Evolutionary conservation across 306 rosid species (phyloP).

Genomic region (Vigna radiata): DNA sequence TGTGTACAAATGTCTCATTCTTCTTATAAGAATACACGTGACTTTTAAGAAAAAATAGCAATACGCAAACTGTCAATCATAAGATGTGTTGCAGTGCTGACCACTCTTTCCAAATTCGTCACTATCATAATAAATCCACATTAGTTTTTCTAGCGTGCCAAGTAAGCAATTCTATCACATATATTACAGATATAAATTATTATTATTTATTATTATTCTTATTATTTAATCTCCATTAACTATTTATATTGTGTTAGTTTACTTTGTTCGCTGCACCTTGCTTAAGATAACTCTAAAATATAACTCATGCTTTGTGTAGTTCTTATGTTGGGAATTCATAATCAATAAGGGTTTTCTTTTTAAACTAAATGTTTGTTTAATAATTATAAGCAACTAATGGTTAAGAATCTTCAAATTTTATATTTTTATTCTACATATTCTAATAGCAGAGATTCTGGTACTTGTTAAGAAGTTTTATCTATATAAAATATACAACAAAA

Average conservation of each 20-base stretch:
- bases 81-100: conserved; percentile 9
- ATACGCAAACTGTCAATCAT: conserved; percentile 7
- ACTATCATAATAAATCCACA: not conserved
- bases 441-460: not conserved
- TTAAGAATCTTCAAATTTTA: not conserved
- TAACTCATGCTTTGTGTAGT: not conserved
- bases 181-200: not conserved
- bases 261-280: not conserved
- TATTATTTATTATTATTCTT: not conserved
- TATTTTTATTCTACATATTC: not conserved
- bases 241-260: not conserved
- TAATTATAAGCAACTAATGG: not conserved
- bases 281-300: not conserved
- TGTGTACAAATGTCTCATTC: too few relatives aligned
- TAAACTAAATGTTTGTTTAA: not conserved
- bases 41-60: not conserved
- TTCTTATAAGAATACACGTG: too few relatives aligned
- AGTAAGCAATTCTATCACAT: conserved; percentile 2
- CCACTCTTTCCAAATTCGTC: not conserved
- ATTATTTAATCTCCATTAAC: not conserved
- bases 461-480: not conserved
- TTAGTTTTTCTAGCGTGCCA: not conserved
- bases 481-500: not conserved
- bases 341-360: not conserved
- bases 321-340: not conserved